Evolutionary conservation across 2,329 filamentous ascomycete genomes (phyloP), one percentile per base, ranked within the genome.

Genomic region (Arthrinium puccinioides): DNA sequence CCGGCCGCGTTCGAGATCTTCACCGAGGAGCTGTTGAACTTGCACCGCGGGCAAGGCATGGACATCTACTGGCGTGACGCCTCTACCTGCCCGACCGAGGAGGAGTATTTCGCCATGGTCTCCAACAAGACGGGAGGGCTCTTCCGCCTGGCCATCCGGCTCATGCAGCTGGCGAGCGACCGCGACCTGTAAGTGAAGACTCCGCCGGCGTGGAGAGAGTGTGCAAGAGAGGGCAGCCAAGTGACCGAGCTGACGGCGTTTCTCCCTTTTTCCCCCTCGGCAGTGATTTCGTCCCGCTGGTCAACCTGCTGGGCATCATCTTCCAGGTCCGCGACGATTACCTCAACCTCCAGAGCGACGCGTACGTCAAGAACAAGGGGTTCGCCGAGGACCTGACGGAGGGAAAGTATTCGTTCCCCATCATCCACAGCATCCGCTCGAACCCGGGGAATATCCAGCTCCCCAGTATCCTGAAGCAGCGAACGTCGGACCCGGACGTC

Each of bases 301-400:
- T 94, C 54, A 94, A 88, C 60, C 69, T 87, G 23, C 77, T 94
- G 40, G 87, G 87, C 24, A 76, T 90, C 38, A 79, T 92, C 57
- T 94, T 88, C 69, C 87, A 94, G 62, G 92, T 94, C 63, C 78
- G 85, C 49, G 86, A 90, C 66, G 92, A 98, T 71, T 94, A 95
- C 66, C 79, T 88, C 60, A 97, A 97, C 59, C 78, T 98, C 29
- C 76, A 73, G 23, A 76, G 72, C 15, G 67, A 65, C 14, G 72
- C 79, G 53, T 96, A 95, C 68, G 81, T 80, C 24, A 70, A 82
- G 46, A 90, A 94, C 62, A 97, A 97, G 67, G 92, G 90, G 33
- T 76, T 95, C 49, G 94, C 87, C 61, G 90, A 97, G 66, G 92
- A 97, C 62, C 66, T 97, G 50, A 95, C 88, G 1, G 92, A 97